Evolutionary conservation across 2,329 filamentous ascomycete species (phyloP).

Genomic region (Aspergillus nomiae): DNA sequence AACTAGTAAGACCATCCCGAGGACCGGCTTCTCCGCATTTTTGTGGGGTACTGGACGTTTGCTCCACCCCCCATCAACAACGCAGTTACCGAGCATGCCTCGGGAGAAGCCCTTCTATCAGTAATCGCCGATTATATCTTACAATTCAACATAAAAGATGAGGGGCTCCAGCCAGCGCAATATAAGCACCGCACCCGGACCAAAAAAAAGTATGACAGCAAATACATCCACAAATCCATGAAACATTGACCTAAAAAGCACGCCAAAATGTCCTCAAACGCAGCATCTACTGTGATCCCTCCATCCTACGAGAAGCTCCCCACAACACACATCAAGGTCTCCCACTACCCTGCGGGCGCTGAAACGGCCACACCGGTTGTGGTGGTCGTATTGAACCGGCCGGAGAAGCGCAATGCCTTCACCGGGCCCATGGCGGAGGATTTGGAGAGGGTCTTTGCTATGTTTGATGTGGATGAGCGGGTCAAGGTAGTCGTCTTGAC

Average conservation of each 20-base stretch:
- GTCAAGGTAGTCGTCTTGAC: conserved; percentile 60
- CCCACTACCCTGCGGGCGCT: conserved; percentile 47
- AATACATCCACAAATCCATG: background rate
- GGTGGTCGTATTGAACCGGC: conserved; percentile 56
- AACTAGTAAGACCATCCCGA: background rate
- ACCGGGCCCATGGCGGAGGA: conserved; percentile 55
- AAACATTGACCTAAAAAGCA: background rate
- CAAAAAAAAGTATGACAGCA: background rate
- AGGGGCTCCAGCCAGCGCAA: background rate
- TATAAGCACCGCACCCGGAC: background rate
- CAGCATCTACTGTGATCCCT: conserved; percentile 26
- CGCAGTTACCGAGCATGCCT: background rate
- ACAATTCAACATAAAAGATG: background rate
- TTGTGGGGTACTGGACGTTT: background rate
- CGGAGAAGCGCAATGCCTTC: conserved; percentile 61
- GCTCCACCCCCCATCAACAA: background rate
- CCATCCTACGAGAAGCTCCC: conserved; percentile 37
- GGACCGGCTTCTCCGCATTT: background rate
- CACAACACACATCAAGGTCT: conserved; percentile 37
- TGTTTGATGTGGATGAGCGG: conserved; percentile 55
- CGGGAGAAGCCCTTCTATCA: background rate
- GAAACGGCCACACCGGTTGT: conserved; percentile 51
- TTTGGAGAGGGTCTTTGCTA: conserved; percentile 37
- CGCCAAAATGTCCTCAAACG: conserved; percentile 9
- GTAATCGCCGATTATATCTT: background rate